Percentiles rank a stretch among this genome's conserved stretches.
Evolutionary conservation across 1,284 basidiomycete species (phyloP).

Genomic region (Ustilago cynodontis): DNA sequence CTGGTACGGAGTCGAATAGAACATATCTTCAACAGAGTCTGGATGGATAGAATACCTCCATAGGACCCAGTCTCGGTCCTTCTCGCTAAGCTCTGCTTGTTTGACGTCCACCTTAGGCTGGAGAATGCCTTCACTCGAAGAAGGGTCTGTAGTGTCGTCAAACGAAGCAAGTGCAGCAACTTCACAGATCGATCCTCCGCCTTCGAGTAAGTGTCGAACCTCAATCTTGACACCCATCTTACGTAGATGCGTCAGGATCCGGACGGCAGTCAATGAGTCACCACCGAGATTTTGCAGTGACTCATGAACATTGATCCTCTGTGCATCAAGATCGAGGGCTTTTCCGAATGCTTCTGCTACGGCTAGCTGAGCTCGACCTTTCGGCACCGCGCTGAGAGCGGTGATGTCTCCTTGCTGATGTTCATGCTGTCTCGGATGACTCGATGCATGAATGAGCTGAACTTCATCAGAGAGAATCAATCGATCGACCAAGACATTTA

Average conservation of each 20-base stretch:
- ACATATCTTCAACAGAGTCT: background rate
- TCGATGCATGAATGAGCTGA: background rate
- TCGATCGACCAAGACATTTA: background rate
- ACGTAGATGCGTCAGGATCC: background rate
- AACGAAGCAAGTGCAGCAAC: background rate
- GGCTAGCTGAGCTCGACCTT: background rate
- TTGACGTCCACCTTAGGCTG: background rate
- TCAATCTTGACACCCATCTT: background rate
- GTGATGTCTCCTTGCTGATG: background rate
- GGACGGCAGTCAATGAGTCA: background rate
- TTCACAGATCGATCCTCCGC: background rate
- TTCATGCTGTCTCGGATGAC: background rate
- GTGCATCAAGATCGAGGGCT: background rate
- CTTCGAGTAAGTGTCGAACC: background rate
- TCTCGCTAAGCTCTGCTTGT: background rate
- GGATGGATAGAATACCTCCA: background rate
- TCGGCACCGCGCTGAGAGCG: background rate
- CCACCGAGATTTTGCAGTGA: background rate
- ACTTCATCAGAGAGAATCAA: background rate
- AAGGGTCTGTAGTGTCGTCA: background rate
- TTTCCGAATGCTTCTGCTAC: background rate
- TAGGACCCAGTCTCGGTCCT: background rate
- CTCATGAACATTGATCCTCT: background rate
- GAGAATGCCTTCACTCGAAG: background rate
- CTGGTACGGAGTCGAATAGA: background rate